A percentile compares a stretch with the other conserved stretches of the same genome.
These are phyloP conservation scores for Zygoascus hellenicus DNA, from an alignment of 1,139 yeast genomes.

Conservation along the genomic window DNA sequence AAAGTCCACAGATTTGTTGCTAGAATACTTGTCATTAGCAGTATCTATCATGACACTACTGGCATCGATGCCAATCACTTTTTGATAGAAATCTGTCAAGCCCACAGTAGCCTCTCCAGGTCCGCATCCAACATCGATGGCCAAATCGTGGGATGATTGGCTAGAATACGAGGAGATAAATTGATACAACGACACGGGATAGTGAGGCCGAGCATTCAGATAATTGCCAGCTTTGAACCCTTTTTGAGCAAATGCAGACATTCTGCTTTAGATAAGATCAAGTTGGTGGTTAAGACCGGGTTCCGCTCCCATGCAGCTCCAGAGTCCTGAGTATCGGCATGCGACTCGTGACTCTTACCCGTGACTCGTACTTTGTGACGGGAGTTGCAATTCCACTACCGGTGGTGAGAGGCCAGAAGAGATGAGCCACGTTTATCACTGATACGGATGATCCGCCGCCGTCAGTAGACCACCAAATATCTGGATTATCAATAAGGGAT, in stretches of 20 bases:
- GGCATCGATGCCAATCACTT: constrained; percentile 64
- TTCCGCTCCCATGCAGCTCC: too few relatives aligned
- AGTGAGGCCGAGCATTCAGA: constrained; percentile 58
- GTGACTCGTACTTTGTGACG: too few relatives aligned
- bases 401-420: too few relatives aligned
- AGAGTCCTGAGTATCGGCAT: too few relatives aligned
- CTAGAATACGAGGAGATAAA: constrained; percentile 37
- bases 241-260: constrained; percentile 58
- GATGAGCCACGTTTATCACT: too few relatives aligned
- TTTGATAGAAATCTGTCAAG: constrained; percentile 39
- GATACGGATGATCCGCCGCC: too few relatives aligned
- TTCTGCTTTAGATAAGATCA: constrained; percentile 23
- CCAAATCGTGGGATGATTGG: constrained; percentile 28
- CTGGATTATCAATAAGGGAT: too few relatives aligned
- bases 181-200: constrained; percentile 51
- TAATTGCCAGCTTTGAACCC: constrained; percentile 57
- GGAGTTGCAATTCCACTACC: too few relatives aligned
- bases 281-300: too few relatives aligned
- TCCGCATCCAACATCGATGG: constrained; percentile 74
- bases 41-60: constrained; percentile 56
- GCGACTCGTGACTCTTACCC: too few relatives aligned
- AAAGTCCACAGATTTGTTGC: constrained; percentile 29
- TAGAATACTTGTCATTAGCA: constrained; percentile 34
- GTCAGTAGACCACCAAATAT: too few relatives aligned
- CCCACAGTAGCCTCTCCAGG: constrained; percentile 73